Conservation (phyloP, 2,329 filamentous ascomycete genomes). For the Fusarium robinianum region DNA sequence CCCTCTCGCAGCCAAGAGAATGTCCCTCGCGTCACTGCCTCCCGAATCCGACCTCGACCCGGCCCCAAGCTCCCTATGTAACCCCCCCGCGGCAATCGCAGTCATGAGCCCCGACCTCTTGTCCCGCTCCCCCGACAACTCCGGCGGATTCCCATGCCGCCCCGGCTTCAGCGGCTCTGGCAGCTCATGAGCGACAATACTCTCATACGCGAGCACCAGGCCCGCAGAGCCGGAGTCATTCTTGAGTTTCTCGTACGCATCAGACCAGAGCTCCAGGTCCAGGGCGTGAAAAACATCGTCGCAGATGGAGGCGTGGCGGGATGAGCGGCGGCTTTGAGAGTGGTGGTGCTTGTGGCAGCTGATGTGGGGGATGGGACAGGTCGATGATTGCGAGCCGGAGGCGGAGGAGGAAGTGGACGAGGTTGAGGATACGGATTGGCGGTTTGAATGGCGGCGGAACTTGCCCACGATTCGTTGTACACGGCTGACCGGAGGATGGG, state of each 20-base stretch:
- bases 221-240: slow-evolving; percentile 36
- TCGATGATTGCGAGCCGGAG: slow-evolving; percentile 20
- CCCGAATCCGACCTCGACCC: slow-evolving; percentile 34
- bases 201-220: slow-evolving; percentile 44
- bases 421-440: slow-evolving; percentile 5
- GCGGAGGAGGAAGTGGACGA: slow-evolving; percentile 19
- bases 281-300: slow-evolving; percentile 27
- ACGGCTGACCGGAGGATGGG: slow-evolving; percentile 18
- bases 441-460: slow-evolving; percentile 24
- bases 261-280: slow-evolving; percentile 41
- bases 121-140: slow-evolving; percentile 28
- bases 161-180: slow-evolving; percentile 40
- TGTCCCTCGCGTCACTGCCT: slow-evolving; percentile 36
- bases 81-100: slow-evolving; percentile 37
- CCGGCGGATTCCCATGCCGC: slow-evolving; percentile 34
- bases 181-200: slow-evolving; percentile 43
- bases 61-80: slow-evolving; percentile 36
- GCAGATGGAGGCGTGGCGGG: no score
- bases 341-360: slow-evolving; percentile 17
- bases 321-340: slow-evolving; percentile 15
- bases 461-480: slow-evolving; percentile 33
- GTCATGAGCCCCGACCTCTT: slow-evolving; percentile 38
- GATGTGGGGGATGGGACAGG: slow-evolving; percentile 18
- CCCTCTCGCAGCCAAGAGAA: slow-evolving; percentile 37
- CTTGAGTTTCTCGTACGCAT: slow-evolving; percentile 42